phyloP scores from a whole-genome alignment of 1,284 basidiomycete species.

The Papiliotrema laurentii region DNA sequence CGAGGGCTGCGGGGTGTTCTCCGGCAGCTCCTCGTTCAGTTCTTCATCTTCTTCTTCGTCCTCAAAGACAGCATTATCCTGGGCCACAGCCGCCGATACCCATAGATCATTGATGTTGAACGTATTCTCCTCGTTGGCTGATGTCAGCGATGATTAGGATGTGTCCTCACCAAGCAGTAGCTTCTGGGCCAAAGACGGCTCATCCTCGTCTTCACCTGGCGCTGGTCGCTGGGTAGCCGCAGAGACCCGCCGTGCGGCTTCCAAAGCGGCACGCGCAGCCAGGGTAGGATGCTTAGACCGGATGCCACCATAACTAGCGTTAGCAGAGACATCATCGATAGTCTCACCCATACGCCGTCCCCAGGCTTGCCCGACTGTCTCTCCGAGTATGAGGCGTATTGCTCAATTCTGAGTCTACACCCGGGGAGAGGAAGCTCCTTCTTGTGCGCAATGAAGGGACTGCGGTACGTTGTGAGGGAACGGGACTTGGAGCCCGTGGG shows the following conservation, averaged over 20 bases:
- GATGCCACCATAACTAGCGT: constrained; percentile 43
- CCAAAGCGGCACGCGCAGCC: constrained; percentile 43
- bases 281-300: constrained; percentile 49
- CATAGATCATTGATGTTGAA: constrained; percentile 50
- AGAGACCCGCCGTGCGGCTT: constrained; percentile 43
- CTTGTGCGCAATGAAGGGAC: constrained; percentile 20
- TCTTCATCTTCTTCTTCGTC: constrained; percentile 41
- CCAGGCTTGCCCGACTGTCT: constrained; percentile 41
- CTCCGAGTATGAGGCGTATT: constrained; percentile 20
- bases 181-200: constrained; percentile 73
- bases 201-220: constrained; percentile 21
- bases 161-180: constrained; percentile 59
- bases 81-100: constrained; percentile 49
- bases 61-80: constrained; percentile 49
- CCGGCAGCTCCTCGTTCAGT: constrained; percentile 11
- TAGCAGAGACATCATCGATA: constrained; percentile 9
- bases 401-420: constrained; percentile 10
- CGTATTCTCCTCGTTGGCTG: constrained; percentile 49
- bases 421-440: constrained; percentile 18
- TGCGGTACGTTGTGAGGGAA: constrained; percentile 23
- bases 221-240: constrained; percentile 22
- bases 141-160: neutral
- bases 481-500: constrained; percentile 18
- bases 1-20: constrained; percentile 22
- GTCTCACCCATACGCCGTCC: constrained; percentile 41